A percentile compares a stretch with the other conserved stretches of the same genome.
phyloP scores from a whole-genome alignment of 306 rosid genomes.

The Prunus armeniaca region DNA sequence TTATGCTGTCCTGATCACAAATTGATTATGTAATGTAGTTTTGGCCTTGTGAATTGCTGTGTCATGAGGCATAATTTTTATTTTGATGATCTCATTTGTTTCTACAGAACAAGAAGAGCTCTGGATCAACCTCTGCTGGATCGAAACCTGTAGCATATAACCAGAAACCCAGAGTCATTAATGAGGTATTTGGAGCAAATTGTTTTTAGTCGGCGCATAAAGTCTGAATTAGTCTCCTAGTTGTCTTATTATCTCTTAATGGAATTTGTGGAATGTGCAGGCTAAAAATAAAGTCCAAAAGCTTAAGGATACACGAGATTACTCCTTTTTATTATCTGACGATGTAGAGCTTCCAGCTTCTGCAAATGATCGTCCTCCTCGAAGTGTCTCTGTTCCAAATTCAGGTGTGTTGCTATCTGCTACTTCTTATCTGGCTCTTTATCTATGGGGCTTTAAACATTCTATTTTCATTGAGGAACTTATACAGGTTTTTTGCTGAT shows the following conservation, averaged over 20 bases:
- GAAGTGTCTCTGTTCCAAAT: conserved; percentile 30
- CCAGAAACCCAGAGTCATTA: conserved; percentile 43
- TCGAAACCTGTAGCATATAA: conserved; percentile 36
- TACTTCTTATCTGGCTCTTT: conserved; percentile 9
- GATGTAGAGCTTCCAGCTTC: conserved; percentile 73
- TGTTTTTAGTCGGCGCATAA: conserved; percentile 5
- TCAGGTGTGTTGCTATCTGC: conserved; percentile 53
- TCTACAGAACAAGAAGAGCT: conserved; percentile 55
- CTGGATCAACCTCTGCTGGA: conserved; percentile 38
- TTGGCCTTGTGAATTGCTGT: not conserved
- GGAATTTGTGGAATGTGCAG: conserved; percentile 44
- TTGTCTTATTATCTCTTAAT: conserved; percentile 12
- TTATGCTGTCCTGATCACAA: not conserved
- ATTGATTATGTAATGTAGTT: not conserved
- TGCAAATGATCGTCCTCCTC: conserved; percentile 41
- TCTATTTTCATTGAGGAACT: conserved; percentile 48
- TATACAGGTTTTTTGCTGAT: conserved; percentile 59
- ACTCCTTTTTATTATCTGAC: conserved; percentile 79
- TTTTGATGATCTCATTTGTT: conserved; percentile 27
- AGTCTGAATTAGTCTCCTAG: not conserved
- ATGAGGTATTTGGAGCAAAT: conserved; percentile 52
- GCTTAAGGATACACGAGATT: conserved; percentile 82
- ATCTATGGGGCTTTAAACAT: conserved; percentile 32
- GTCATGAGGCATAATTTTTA: not conserved
- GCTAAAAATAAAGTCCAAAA: conserved; percentile 52